Conservation (phyloP, 352 stramenopile genomes). For the Thalassiosira delicatula region DNA sequence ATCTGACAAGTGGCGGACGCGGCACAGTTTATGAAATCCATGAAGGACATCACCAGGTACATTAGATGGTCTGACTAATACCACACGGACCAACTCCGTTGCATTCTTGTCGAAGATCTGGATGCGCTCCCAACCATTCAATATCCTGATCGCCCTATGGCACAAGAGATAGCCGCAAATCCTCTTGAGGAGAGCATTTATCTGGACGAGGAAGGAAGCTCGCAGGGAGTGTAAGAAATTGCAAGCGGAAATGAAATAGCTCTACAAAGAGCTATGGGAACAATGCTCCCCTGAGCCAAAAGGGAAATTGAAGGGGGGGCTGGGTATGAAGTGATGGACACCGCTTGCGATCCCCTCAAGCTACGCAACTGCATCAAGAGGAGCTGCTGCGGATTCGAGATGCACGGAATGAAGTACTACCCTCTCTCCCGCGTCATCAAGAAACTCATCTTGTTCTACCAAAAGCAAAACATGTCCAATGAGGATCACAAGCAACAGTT, state of each 20-base stretch:
- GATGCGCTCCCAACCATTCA: not conserved
- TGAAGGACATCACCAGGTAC: too few species aligned
- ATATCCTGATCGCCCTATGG: not conserved
- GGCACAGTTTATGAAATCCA: too few species aligned
- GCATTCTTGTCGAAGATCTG: not conserved
- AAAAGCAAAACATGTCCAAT: not conserved
- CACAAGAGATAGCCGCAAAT: not conserved
- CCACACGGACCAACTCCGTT: not conserved
- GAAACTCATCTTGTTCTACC: slow-evolving; percentile 13
- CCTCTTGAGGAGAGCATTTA: not conserved
- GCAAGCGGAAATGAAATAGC: not conserved
- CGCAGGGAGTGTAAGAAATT: not conserved
- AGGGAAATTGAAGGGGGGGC: not conserved
- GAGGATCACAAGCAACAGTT: slow-evolving; percentile 2
- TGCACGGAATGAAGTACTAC: not conserved
- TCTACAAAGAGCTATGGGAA: slow-evolving; percentile 4
- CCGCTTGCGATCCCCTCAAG: not conserved
- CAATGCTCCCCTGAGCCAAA: not conserved
- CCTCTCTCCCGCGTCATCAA: not conserved
- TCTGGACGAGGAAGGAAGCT: not conserved
- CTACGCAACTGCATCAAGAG: slow-evolving; percentile 3
- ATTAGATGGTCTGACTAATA: not conserved
- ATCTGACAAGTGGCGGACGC: too few species aligned
- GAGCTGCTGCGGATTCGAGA: not conserved
- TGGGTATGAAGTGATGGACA: not conserved